A percentile compares a stretch with the other conserved stretches of the same genome.
Conservation (phyloP, 2,329 filamentous ascomycete genomes). For the Dactylella cylindrospora region DNA sequence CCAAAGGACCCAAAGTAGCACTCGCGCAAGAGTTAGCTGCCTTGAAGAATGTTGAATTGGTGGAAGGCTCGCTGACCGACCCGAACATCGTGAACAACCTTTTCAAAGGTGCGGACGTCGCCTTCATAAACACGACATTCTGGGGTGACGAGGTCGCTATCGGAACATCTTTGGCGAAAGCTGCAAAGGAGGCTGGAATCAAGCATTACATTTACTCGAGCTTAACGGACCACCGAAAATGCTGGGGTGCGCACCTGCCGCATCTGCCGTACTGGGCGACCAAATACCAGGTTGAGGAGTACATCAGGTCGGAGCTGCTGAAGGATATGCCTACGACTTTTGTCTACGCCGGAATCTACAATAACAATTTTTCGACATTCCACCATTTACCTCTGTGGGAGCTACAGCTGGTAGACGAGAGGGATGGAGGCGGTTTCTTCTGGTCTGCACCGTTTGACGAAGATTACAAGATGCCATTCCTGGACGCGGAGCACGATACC, state of each 20-base stretch:
- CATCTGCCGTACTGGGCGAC: slow-evolving; percentile 85
- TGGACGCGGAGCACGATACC: slow-evolving; percentile 94
- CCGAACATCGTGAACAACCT: slow-evolving; percentile 71
- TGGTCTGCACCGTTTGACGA: slow-evolving; percentile 96
- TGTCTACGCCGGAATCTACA: slow-evolving; percentile 95
- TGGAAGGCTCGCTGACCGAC: slow-evolving; percentile 70
- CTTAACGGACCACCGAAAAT: slow-evolving; percentile 90
- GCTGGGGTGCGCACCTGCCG: slow-evolving; percentile 70
- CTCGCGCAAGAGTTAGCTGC: slow-evolving; percentile 82
- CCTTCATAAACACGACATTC: slow-evolving; percentile 90
- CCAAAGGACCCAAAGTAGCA: slow-evolving; percentile 63
- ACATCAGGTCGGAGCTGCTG: slow-evolving; percentile 77
- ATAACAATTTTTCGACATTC: slow-evolving; percentile 98
- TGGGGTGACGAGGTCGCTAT: slow-evolving; percentile 84
- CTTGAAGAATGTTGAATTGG: slow-evolving; percentile 72
- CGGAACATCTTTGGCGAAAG: slow-evolving; percentile 83
- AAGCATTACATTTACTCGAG: slow-evolving; percentile 95
- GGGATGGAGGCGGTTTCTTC: slow-evolving; percentile 69
- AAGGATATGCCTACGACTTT: slow-evolving; percentile 70
- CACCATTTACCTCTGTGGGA: slow-evolving; percentile 67
- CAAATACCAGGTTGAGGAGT: slow-evolving; percentile 91
- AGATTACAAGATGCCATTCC: slow-evolving; percentile 84
- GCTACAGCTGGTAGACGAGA: slow-evolving; percentile 78
- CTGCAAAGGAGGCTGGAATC: slow-evolving; percentile 78
- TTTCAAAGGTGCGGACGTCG: slow-evolving; percentile 80